A percentile compares a stretch with the other conserved stretches of the same genome.
phyloP scores from a whole-genome alignment of 768 basidiomycete genomes.

The Brasilioporus rufonigricans region DNA sequence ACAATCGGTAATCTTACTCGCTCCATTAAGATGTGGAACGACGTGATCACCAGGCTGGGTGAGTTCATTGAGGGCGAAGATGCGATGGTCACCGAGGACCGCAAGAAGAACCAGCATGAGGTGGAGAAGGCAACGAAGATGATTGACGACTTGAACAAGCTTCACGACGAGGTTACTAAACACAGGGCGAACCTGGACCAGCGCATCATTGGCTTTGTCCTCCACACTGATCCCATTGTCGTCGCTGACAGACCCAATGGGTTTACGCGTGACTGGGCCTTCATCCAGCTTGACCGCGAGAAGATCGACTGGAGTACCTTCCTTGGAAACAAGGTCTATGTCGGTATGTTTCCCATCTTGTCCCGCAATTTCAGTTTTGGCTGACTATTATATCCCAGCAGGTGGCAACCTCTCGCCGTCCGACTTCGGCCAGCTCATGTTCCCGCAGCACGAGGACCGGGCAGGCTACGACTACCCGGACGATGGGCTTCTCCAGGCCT shows the following conservation, averaged over 20 bases:
- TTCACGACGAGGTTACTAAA: not conserved
- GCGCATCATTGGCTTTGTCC: not conserved
- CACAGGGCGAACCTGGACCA: not conserved
- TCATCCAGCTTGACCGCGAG: not conserved
- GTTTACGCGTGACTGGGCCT: not conserved
- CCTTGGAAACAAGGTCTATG: not conserved
- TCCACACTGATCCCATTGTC: not conserved
- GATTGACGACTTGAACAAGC: not conserved
- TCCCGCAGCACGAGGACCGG: not conserved
- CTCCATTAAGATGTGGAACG: not conserved
- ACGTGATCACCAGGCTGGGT: not conserved
- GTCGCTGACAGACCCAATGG: not conserved
- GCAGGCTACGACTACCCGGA: not conserved
- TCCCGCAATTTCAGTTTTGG: not conserved
- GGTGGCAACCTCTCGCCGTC: not conserved
- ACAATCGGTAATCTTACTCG: not conserved
- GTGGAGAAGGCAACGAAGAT: not conserved
- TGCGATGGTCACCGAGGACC: not conserved
- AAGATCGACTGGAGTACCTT: not conserved
- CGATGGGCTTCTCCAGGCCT: not conserved
- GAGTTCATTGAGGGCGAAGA: not conserved
- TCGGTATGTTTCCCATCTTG: not conserved
- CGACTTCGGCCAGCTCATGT: not conserved
- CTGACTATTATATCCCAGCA: not conserved
- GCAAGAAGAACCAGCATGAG: not conserved